phyloP scores from a whole-genome alignment of 2,329 filamentous ascomycete species.

The Cytospora leucostoma region DNA sequence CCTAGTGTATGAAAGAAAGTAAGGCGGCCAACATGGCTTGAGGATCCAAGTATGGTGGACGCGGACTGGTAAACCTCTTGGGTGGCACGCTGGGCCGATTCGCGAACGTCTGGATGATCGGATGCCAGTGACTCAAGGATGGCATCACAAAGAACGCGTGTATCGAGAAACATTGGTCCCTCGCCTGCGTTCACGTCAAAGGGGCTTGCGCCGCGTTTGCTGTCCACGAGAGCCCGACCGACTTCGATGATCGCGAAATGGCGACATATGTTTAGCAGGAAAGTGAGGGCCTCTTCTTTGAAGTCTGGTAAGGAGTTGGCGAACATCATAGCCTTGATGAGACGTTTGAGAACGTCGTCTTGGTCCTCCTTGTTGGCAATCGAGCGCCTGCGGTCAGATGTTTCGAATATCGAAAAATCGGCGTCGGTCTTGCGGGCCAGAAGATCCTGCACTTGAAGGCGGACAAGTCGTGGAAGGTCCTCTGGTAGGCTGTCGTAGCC shows the following conservation, averaged over 20 bases:
- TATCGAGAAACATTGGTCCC: constrained; percentile 83
- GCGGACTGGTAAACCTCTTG: constrained; percentile 76
- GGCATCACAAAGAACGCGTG: constrained; percentile 82
- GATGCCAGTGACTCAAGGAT: constrained; percentile 89
- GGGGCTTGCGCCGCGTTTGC: constrained; percentile 73
- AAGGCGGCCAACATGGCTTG: constrained; percentile 70
- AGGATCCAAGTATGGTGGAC: constrained; percentile 74
- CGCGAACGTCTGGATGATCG: constrained; percentile 76
- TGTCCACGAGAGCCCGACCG: constrained; percentile 77
- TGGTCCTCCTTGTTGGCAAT: constrained; percentile 85
- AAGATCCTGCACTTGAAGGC: constrained; percentile 87
- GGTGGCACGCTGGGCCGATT: constrained; percentile 79
- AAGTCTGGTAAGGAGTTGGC: constrained; percentile 82
- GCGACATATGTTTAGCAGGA: constrained; percentile 79
- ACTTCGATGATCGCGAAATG: constrained; percentile 92
- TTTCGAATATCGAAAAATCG: constrained; percentile 70
- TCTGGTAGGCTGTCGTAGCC: constrained; percentile 87
- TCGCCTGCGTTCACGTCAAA: constrained; percentile 88
- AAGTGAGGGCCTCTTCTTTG: constrained; percentile 70
- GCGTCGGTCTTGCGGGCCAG: constrained; percentile 70
- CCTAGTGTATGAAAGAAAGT: constrained; percentile 84
- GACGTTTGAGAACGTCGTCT: constrained; percentile 77
- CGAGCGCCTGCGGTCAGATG: constrained; percentile 77
- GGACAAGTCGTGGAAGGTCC: constrained; percentile 80
- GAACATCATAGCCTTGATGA: constrained; percentile 87